Conservation (phyloP, 176 grass and related monocot genomes). For the Aechmea fasciata region DNA sequence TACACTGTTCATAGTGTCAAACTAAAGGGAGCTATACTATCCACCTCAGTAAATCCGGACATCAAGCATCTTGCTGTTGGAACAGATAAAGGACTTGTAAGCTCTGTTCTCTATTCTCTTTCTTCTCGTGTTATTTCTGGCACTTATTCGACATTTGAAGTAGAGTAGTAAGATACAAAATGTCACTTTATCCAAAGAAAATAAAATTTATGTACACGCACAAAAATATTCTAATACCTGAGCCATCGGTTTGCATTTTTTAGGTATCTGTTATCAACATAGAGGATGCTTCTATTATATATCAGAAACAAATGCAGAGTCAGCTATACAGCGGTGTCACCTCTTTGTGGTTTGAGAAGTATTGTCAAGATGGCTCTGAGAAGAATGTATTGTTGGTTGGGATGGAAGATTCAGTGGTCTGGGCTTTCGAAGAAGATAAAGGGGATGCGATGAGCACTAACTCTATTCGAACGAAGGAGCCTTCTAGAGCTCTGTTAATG, state of each 20-base stretch:
- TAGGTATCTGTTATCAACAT: slow-evolving; percentile 72
- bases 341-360: slow-evolving; percentile 79
- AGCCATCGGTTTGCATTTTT: slow-evolving; percentile 14
- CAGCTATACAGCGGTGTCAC: slow-evolving; percentile 57
- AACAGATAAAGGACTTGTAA: slow-evolving; percentile 88
- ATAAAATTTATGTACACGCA: neutral
- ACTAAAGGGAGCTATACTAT: slow-evolving; percentile 62
- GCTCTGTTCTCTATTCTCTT: slow-evolving; percentile 14
- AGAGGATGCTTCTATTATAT: slow-evolving; percentile 61
- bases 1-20: slow-evolving; percentile 50
- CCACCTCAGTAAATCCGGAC: slow-evolving; percentile 41
- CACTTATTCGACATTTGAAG: too few species aligned
- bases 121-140: neutral
- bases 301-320: slow-evolving; percentile 82
- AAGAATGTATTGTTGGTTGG: slow-evolving; percentile 63
- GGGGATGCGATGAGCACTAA: slow-evolving; percentile 62
- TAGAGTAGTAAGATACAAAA: too few species aligned
- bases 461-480: slow-evolving; percentile 63
- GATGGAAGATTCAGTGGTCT: slow-evolving; percentile 79
- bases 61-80: slow-evolving; percentile 67
- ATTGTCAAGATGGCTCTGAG: slow-evolving; percentile 50
- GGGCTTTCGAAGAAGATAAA: slow-evolving; percentile 60
- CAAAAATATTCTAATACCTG: slow-evolving; percentile 1
- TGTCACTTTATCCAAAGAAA: neutral
- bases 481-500: slow-evolving; percentile 67